Percentiles rank a stretch among this genome's conserved stretches.
These are phyloP conservation scores for Ophiostoma tasmaniense DNA, from an alignment of 2,329 filamentous ascomycete species.

Conservation along the genomic window DNA sequence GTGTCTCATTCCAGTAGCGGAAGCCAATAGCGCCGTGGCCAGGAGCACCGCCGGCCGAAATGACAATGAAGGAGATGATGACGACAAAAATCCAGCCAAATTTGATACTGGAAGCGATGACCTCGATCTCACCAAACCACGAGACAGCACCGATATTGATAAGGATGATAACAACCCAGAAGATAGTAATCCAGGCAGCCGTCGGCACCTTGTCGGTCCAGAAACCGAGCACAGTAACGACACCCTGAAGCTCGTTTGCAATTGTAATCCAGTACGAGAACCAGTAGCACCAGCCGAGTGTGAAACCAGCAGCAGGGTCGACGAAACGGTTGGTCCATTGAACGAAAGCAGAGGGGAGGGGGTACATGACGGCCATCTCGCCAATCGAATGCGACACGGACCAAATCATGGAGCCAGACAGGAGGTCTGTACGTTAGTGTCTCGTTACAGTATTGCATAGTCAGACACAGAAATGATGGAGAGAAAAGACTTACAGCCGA, in stretches of 20 bases:
- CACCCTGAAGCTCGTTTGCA: slow-evolving; percentile 13
- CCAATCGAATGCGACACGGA: slow-evolving; percentile 10
- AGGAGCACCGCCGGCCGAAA: slow-evolving; percentile 34
- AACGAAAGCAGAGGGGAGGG: slow-evolving; percentile 8
- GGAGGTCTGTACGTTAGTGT: background rate
- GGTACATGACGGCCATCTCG: slow-evolving; percentile 13
- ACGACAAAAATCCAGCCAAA: slow-evolving; percentile 41
- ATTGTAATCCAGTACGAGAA: slow-evolving; percentile 38
- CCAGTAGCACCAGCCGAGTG: slow-evolving; percentile 44
- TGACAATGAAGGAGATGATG: slow-evolving; percentile 42
- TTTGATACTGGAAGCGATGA: slow-evolving; percentile 30
- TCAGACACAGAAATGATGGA: background rate
- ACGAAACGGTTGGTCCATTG: slow-evolving; percentile 27
- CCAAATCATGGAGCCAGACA: slow-evolving; percentile 11
- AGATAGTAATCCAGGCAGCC: slow-evolving; percentile 12
- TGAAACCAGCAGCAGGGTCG: slow-evolving; percentile 38
- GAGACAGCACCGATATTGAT: slow-evolving; percentile 16
- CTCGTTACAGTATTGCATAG: background rate
- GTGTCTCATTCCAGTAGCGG: slow-evolving; percentile 16
- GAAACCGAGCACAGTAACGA: slow-evolving; percentile 11
- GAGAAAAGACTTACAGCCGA: slow-evolving; percentile 4
- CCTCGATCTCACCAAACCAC: slow-evolving; percentile 20
- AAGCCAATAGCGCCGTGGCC: slow-evolving; percentile 15
- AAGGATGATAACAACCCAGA: slow-evolving; percentile 16
- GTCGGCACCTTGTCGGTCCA: slow-evolving; percentile 14